phyloP scores from a whole-genome alignment of 2,329 filamentous ascomycete species.

The Sporothrix curviconia region DNA sequence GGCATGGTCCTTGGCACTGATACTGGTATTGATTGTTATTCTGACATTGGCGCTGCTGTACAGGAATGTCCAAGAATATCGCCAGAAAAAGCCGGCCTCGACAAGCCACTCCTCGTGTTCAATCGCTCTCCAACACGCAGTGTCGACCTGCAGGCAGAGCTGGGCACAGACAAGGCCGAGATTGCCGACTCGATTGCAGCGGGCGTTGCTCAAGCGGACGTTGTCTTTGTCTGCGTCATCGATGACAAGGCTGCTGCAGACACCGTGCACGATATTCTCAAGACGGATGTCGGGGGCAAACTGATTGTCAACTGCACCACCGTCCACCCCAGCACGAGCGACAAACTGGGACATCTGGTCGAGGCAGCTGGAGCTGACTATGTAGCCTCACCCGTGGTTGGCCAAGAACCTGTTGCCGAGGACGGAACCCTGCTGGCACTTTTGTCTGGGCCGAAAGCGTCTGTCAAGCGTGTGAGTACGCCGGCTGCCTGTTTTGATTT shows the following conservation, averaged over 20 bases:
- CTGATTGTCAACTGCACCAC: neutral
- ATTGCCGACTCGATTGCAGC: neutral
- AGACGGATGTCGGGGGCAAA: neutral
- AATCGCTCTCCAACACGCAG: neutral
- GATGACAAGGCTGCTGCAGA: neutral
- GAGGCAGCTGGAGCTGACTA: neutral
- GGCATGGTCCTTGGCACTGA: too few relatives aligned
- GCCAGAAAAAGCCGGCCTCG: neutral
- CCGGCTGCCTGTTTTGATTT: too few relatives aligned
- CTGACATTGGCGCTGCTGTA: neutral
- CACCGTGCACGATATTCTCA: neutral
- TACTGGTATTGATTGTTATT: neutral
- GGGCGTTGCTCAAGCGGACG: neutral
- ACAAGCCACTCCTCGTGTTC: neutral
- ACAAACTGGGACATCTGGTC: neutral
- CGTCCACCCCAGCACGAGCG: neutral
- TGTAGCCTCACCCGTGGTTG: neutral
- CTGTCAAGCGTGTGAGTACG: too few relatives aligned
- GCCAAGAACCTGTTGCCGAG: neutral
- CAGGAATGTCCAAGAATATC: neutral
- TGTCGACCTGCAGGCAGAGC: neutral
- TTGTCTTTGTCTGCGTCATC: neutral
- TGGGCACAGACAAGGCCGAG: neutral
- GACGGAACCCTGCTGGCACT: neutral
- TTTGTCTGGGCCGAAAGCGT: neutral